Percentiles rank a stretch among this genome's conserved stretches.
Evolutionary conservation across 2,329 filamentous ascomycete genomes (phyloP).

Genomic region (Colletotrichum sp.): DNA sequence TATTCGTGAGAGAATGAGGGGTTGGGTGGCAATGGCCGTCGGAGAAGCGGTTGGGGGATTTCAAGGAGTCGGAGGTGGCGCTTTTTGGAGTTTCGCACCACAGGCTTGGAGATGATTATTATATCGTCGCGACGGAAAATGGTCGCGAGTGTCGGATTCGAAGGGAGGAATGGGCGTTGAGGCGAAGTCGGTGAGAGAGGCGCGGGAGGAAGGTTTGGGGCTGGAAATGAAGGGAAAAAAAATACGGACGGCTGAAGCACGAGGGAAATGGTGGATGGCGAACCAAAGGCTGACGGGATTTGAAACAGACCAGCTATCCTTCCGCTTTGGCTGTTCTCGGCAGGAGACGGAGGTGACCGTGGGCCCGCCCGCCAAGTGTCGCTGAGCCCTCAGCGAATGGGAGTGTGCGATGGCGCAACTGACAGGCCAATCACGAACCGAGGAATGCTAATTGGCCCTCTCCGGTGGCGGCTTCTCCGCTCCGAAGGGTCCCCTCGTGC

Average conservation of each 20-base stretch:
- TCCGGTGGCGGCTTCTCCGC: slow-evolving; percentile 14
- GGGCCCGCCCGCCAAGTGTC: background rate
- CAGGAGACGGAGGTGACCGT: slow-evolving; percentile 18
- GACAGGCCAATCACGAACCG: slow-evolving; percentile 1
- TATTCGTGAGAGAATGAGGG: background rate
- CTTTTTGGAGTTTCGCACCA: background rate
- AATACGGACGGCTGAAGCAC: background rate
- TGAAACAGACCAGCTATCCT: slow-evolving; percentile 19
- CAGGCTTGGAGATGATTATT: background rate
- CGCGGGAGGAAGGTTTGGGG: background rate
- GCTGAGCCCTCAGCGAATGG: background rate
- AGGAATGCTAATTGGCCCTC: slow-evolving; percentile 6
- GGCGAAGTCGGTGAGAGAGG: background rate
- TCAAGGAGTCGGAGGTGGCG: background rate
- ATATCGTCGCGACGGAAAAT: background rate
- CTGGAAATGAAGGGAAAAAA: background rate
- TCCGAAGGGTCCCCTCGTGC: background rate
- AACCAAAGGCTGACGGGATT: background rate
- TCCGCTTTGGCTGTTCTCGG: slow-evolving; percentile 9
- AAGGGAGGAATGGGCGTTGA: background rate
- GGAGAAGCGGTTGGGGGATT: background rate
- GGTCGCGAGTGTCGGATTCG: background rate
- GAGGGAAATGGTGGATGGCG: background rate
- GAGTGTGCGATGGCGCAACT: background rate
- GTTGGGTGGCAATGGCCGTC: background rate